Conservation (phyloP, 2,329 filamentous ascomycete genomes). For the Aureobasidium melanogenum region DNA sequence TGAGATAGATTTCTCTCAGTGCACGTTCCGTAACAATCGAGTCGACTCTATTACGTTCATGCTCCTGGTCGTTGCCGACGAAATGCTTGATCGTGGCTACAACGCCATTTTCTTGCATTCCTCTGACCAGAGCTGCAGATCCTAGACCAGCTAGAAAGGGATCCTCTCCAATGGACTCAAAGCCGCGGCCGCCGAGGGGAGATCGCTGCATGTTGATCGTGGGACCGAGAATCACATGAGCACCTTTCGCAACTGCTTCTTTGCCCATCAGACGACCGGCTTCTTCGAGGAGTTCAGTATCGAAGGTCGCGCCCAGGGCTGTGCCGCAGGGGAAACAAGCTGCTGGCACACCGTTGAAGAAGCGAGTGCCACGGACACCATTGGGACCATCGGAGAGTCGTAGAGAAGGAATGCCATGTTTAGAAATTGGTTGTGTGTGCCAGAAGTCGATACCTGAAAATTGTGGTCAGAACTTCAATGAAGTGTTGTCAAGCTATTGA, state of each 20-base stretch:
- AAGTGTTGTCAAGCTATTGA: not conserved
- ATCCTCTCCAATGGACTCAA: slow-evolving; percentile 81
- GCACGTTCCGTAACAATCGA: slow-evolving; percentile 56
- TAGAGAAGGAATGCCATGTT: slow-evolving; percentile 54
- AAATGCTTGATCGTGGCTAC: slow-evolving; percentile 75
- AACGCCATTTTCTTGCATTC: slow-evolving; percentile 63
- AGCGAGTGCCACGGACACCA: slow-evolving; percentile 58
- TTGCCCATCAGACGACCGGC: slow-evolving; percentile 63
- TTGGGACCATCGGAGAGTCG: slow-evolving; percentile 62
- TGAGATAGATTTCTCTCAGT: slow-evolving; percentile 62
- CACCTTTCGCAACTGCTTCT: slow-evolving; percentile 64
- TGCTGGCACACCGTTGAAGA: slow-evolving; percentile 56
- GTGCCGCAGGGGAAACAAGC: slow-evolving; percentile 73
- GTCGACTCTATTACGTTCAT: slow-evolving; percentile 55
- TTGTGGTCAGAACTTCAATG: not conserved
- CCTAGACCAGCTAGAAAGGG: slow-evolving; percentile 67
- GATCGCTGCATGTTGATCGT: slow-evolving; percentile 77
- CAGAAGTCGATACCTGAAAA: slow-evolving; percentile 54
- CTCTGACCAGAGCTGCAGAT: slow-evolving; percentile 50
- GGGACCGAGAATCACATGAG: slow-evolving; percentile 64
- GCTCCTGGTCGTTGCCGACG: slow-evolving; percentile 66
- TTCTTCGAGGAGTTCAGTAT: slow-evolving; percentile 58
- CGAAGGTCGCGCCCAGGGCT: slow-evolving; percentile 72
- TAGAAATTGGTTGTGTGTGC: slow-evolving; percentile 54
- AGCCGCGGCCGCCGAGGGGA: slow-evolving; percentile 75